Base-by-base conservation (phyloP, 1,284 basidiomycete genomes). In the Bondarzewia mesenterica region DNA sequence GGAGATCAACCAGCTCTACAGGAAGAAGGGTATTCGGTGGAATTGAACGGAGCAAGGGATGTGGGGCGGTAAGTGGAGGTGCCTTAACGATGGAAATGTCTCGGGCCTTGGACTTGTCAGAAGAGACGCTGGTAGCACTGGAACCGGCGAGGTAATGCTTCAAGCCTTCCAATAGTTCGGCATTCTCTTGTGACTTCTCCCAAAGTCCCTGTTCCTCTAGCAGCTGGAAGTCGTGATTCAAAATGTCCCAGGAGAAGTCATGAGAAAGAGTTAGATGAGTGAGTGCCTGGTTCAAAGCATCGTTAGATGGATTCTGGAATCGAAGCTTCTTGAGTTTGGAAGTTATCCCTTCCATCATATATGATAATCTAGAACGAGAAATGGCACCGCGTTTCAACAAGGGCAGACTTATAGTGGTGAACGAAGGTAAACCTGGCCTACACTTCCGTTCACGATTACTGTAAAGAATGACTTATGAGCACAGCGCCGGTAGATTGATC, bases 1-100 rank as follows among this genome's bases (percentile, higher is more conserved):
- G 63, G 21, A 68, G 52, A 32, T 79, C 68, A 12, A 78, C 55
- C 16, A 83, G 68, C 51, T 83, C 80, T 14, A 64, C 48, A 2
- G 81, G 78, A 7, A 82, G 70, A 14, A 64, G 50, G 1, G 65
- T 60, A 6, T 59, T 54, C 18, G 59, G 56, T 14, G 54, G 52
- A 32, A 59, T 58, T 35, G 64, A 57, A 14, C 62, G 52, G 12
- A 70, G 55, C 5, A 60, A 62, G 1, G 67, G 54, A n/a, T 59
- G 53, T 7, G 60, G 37, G 6, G 48, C 50, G 16, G 60, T 50
- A 2, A 54, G 29, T 7, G 67, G 61, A 1, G 68, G 63, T 22
- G 60, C 48, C 47, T 45, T 39, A 15, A 58, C 50, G 42, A 56
- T 53, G 16, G 58, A 49, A 8, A 54, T 48, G n/a, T 56, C 51